These are phyloP conservation scores for Wickerhamiella sergipiensis DNA, from an alignment of 805 yeast genomes.

Conservation along the genomic window DNA sequence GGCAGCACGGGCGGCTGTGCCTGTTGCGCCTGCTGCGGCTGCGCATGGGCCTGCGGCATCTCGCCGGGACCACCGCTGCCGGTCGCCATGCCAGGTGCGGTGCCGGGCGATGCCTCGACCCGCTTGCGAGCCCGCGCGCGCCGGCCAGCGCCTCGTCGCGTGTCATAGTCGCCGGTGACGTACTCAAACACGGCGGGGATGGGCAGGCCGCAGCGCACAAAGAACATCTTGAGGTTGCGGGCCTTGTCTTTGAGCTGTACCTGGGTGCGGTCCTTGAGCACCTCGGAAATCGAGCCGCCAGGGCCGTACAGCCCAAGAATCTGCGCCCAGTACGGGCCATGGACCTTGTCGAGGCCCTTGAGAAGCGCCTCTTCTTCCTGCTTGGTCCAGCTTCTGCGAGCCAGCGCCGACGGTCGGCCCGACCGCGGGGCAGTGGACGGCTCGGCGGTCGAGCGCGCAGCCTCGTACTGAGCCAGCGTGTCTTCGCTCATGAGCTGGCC, in stretches of 20 bases:
- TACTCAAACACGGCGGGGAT: constrained; percentile 68
- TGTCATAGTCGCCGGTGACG: constrained; percentile 65
- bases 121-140: neutral
- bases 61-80: too few relatives aligned
- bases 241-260: constrained; percentile 95
- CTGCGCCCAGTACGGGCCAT: constrained; percentile 91
- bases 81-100: neutral
- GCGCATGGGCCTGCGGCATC: too few relatives aligned
- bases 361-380: constrained; percentile 79
- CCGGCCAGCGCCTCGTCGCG: constrained; percentile 14
- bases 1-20: neutral
- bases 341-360: constrained; percentile 55
- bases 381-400: constrained; percentile 69
- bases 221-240: constrained; percentile 84
- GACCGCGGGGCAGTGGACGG: constrained; percentile 17
- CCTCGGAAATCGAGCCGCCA: constrained; percentile 77
- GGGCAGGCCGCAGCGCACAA: constrained; percentile 57
- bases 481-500: constrained; percentile 7
- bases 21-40: neutral
- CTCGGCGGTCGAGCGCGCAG: constrained; percentile 17
- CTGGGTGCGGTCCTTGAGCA: constrained; percentile 74
- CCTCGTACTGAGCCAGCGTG: constrained; percentile 19
- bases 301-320: constrained; percentile 86
- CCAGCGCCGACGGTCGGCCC: constrained; percentile 9
- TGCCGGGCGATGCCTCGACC: neutral